Evolutionary conservation across 2,329 filamentous ascomycete species (phyloP).

Genomic region (Pseudocercospora vitis): DNA sequence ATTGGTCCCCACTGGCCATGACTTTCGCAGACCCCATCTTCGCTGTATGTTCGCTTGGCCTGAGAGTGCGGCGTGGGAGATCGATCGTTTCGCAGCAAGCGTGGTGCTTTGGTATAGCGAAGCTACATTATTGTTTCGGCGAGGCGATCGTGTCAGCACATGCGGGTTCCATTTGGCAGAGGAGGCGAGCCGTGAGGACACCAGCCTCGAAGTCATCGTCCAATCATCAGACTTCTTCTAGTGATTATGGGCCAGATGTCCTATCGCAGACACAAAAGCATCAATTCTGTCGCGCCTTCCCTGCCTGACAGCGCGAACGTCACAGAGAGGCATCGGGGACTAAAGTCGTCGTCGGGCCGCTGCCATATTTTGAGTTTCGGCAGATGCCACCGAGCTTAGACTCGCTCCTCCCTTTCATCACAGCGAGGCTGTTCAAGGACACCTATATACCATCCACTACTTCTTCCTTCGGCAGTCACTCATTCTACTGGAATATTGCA

Average conservation of each 20-base stretch:
- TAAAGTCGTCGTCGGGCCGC: not conserved
- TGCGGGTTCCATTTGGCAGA: constrained; percentile 63
- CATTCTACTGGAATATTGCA: not conserved
- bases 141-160: constrained; percentile 32
- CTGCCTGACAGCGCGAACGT: not conserved
- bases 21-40: constrained; percentile 49
- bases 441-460: too few species aligned
- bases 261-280: not conserved
- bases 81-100: constrained; percentile 26
- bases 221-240: constrained; percentile 16
- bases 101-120: constrained; percentile 21
- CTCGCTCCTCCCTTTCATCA: constrained; percentile 5
- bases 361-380: not conserved
- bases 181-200: constrained; percentile 71
- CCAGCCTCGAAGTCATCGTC: constrained; percentile 56
- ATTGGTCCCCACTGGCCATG: constrained; percentile 75
- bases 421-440: too few species aligned
- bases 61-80: constrained; percentile 31
- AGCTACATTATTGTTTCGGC: constrained; percentile 30
- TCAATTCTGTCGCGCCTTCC: not conserved
- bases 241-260: not conserved
- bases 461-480: not conserved
- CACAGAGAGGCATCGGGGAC: not conserved
- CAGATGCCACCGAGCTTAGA: not conserved
- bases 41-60: constrained; percentile 22